Base-by-base conservation (phyloP, 2,329 filamentous ascomycete species). In the Trichoderma arundinaceum region DNA sequence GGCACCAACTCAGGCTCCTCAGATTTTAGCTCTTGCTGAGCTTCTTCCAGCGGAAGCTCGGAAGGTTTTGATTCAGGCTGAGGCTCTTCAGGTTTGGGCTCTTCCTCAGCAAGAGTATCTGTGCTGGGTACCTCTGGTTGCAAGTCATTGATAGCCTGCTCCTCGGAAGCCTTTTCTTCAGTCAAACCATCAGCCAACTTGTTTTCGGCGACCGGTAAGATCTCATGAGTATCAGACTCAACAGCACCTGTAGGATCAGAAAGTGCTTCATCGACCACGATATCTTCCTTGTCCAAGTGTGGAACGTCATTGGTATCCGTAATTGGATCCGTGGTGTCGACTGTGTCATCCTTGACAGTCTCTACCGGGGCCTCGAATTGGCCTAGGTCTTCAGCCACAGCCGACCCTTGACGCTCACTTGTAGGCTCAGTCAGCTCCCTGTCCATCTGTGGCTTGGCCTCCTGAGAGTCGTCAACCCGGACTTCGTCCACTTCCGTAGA, bases 1-100 rank as follows among this genome's bases (percentile, higher is more conserved):
- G 19, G 32, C n/a, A 33, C 58, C 10, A 7, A 15, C 7, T 53
- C 35, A 38, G 38, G 28, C 1, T 58, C 62, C 48, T 65, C 62
- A 15, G 32, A 12, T 17, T 46, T 46, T 1, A 12, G 41, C 3
- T 52, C 48, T 19, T 33, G 54, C 39, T 39, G 7, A 9, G 39
- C n/a, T 68, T 71, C 66, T 66, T 71, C 9, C 15, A 44, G 33
- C 10, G 44, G 15, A 33, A 39, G 22, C 9, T 58, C 62, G n/a
- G 22, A 44, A 4, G 49, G 8, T 28, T 44, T 51, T 7, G 19
- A 46, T 2, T 39, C 44, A 15, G 35, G 44, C 5, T 52, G 22
- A 17, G 38, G 12, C 64, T 70, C 65, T 69, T 71, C 7, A 68
- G 22, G 46, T 7, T 38, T 32, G 38, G 8, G 22, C 22, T 46